A percentile compares a stretch with the other conserved stretches of the same genome.
phyloP scores from a whole-genome alignment of 495 filamentous ascomycete genomes.

The Penicillium alfredii region DNA sequence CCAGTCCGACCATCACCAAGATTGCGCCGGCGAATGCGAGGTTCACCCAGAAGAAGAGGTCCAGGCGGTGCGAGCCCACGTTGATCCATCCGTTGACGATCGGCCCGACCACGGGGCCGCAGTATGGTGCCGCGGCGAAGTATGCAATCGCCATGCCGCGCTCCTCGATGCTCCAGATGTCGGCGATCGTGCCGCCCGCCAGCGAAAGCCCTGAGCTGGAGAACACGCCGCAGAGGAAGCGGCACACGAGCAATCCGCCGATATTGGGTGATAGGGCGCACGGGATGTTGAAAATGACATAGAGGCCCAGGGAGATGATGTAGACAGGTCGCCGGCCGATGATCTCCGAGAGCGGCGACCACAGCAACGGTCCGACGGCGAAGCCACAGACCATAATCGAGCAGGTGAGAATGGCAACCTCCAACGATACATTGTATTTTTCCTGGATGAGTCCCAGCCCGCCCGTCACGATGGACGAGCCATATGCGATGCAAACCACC shows the following conservation, averaged over 20 bases:
- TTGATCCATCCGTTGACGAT: conserved; percentile 54
- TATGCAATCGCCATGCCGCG: conserved; percentile 55
- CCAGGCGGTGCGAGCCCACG: conserved; percentile 47
- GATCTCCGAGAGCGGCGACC: conserved; percentile 69
- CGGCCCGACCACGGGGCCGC: conserved; percentile 53
- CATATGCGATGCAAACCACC: conserved; percentile 50
- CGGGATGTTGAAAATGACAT: conserved; percentile 54
- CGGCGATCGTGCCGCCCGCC: conserved; percentile 55
- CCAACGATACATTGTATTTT: conserved; percentile 56
- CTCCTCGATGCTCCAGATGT: conserved; percentile 55
- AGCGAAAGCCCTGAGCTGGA: conserved; percentile 55
- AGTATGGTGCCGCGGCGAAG: conserved; percentile 49
- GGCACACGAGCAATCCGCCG: conserved; percentile 46
- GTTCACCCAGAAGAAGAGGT: conserved; percentile 47
- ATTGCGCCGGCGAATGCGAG: conserved; percentile 40
- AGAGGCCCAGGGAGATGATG: conserved; percentile 45
- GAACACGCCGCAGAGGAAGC: conserved; percentile 56
- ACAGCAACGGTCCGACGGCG: conserved; percentile 48
- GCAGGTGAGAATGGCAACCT: conserved; percentile 54
- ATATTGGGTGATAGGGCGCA: conserved; percentile 53
- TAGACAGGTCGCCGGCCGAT: conserved; percentile 59
- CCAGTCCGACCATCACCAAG: conserved; percentile 40
- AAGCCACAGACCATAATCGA: conserved; percentile 39
- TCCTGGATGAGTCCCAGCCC: conserved; percentile 52
- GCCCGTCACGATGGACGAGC: conserved; percentile 56